phyloP scores from a whole-genome alignment of 352 stramenopile genomes.

The Phytopythium delawarense region DNA sequence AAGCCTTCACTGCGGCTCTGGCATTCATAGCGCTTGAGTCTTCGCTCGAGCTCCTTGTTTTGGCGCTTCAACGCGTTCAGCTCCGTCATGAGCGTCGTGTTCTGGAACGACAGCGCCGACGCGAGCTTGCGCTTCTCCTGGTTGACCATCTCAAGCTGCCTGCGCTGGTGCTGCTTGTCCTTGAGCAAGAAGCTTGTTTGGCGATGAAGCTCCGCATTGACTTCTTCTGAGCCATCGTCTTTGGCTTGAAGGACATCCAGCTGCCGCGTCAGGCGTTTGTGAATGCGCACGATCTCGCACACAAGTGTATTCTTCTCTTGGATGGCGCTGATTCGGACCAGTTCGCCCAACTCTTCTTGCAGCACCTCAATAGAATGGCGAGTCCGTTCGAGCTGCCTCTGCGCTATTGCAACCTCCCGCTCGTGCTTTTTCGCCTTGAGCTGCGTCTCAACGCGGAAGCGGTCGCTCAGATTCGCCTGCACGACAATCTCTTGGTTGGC shows the following conservation, averaged over 20 bases:
- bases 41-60: slow-evolving; percentile 67
- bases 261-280: slow-evolving; percentile 57
- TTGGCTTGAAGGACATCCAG: slow-evolving; percentile 44
- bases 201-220: slow-evolving; percentile 64
- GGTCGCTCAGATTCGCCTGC: slow-evolving; percentile 64
- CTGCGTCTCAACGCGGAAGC: slow-evolving; percentile 41
- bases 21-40: slow-evolving; percentile 21
- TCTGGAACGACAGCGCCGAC: slow-evolving; percentile 66
- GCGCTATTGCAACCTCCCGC: slow-evolving; percentile 23
- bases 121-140: slow-evolving; percentile 73
- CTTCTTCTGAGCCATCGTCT: slow-evolving; percentile 47
- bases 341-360: slow-evolving; percentile 58
- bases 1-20: neutral
- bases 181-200: slow-evolving; percentile 74
- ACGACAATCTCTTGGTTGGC: slow-evolving; percentile 69
- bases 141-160: slow-evolving; percentile 52
- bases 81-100: slow-evolving; percentile 57
- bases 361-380: slow-evolving; percentile 58
- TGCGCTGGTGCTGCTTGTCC: slow-evolving; percentile 66
- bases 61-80: slow-evolving; percentile 51
- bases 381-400: slow-evolving; percentile 37
- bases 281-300: slow-evolving; percentile 54
- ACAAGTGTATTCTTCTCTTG: slow-evolving; percentile 67
- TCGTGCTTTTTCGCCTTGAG: slow-evolving; percentile 41
- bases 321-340: slow-evolving; percentile 45